phyloP scores from a whole-genome alignment of 2,329 filamentous ascomycete species.

The Pseudopithomyces maydicus region DNA sequence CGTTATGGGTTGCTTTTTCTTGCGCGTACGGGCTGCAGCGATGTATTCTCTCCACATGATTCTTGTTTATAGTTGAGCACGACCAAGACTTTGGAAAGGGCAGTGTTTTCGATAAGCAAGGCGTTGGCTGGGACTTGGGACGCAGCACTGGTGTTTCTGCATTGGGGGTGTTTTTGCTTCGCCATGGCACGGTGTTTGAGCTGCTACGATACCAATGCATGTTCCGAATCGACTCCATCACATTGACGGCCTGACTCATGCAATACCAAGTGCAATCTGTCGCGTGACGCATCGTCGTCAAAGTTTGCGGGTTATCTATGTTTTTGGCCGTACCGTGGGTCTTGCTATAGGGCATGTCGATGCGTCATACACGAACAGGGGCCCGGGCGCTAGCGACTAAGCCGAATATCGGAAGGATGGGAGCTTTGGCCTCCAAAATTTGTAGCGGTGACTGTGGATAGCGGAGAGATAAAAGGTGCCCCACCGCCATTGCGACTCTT shows the following conservation, averaged over 20 bases:
- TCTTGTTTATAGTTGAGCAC: slow-evolving; percentile 1
- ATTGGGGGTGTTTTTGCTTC: slow-evolving; percentile 7
- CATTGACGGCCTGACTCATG: not conserved
- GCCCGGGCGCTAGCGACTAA: slow-evolving; percentile 5
- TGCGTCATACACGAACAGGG: not conserved
- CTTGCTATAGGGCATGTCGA: too few relatives aligned
- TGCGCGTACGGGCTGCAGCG: not conserved
- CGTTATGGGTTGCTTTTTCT: not conserved
- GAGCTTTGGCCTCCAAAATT: slow-evolving; percentile 23
- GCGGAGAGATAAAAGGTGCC: slow-evolving; percentile 10
- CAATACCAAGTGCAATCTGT: not conserved
- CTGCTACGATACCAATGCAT: slow-evolving; percentile 6
- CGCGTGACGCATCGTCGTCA: not conserved
- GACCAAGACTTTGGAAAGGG: slow-evolving; percentile 1
- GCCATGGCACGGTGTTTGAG: not conserved
- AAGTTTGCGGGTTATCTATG: too few relatives aligned
- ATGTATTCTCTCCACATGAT: not conserved
- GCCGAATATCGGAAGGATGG: slow-evolving; percentile 16
- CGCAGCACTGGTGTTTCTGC: slow-evolving; percentile 8
- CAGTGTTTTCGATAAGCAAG: slow-evolving; percentile 9
- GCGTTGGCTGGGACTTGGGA: slow-evolving; percentile 11
- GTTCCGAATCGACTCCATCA: not conserved
- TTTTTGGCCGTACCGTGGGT: too few relatives aligned
- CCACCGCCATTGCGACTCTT: slow-evolving; percentile 7
- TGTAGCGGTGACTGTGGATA: slow-evolving; percentile 9